These are phyloP conservation scores for Psilocybe cubensis DNA, from an alignment of 768 basidiomycete genomes.

Conservation along the genomic window DNA sequence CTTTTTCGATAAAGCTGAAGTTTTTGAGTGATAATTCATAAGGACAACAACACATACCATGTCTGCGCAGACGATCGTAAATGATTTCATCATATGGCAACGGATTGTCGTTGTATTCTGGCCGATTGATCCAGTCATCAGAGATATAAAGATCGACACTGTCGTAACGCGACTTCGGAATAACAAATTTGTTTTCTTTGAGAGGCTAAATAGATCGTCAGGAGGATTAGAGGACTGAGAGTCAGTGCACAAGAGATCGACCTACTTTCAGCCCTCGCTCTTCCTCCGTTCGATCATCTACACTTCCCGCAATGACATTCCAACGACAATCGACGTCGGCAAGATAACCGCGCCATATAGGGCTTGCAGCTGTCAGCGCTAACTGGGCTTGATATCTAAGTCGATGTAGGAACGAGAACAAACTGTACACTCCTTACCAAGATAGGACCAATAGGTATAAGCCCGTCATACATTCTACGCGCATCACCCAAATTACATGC, in stretches of 20 bases:
- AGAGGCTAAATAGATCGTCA: constrained; percentile 58
- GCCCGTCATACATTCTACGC: constrained; percentile 91
- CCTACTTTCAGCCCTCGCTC: constrained; percentile 88
- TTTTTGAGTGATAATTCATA: too few species aligned
- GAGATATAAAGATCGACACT: constrained; percentile 95
- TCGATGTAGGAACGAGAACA: neutral
- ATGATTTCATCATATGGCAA: constrained; percentile 80
- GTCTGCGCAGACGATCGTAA: constrained; percentile 68
- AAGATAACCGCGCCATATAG: constrained; percentile 92
- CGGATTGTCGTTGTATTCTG: constrained; percentile 91
- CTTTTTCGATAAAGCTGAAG: constrained; percentile 46
- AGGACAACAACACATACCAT: too few species aligned
- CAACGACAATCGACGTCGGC: constrained; percentile 98
- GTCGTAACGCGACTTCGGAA: constrained; percentile 98
- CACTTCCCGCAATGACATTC: constrained; percentile 99
- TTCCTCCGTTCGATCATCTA: constrained; percentile 95
- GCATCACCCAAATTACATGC: constrained; percentile 94
- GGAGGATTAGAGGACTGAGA: constrained; percentile 1
- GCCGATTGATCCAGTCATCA: constrained; percentile 81
- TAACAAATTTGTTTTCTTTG: constrained; percentile 70
- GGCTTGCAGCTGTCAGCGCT: constrained; percentile 93
- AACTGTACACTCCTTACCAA: constrained; percentile 58
- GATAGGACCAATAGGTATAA: constrained; percentile 94
- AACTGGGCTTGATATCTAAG: constrained; percentile 51
- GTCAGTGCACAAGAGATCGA: neutral